Evolutionary conservation across 176 grass and related monocot genomes (phyloP), one percentile per base, ranked within the genome.

Genomic region (Tuctoria greenei): DNA sequence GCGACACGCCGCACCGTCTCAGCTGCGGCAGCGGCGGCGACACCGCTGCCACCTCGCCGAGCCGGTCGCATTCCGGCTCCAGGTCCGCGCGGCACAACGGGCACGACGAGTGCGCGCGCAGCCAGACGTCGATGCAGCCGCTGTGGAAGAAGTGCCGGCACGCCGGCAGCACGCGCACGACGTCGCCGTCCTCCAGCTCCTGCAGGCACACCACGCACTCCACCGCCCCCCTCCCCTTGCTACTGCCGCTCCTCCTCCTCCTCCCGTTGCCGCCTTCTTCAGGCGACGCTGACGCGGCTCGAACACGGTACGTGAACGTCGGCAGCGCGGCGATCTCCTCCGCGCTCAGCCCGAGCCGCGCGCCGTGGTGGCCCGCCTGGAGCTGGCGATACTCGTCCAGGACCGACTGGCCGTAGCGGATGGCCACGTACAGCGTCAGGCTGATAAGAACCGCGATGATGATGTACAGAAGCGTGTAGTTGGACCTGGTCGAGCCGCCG

Each of bases 161-260:
- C 42, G 82, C 13, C 20, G 83, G 76, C 44, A 89, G 67, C 82
- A 78, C 78, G 67, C 82, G 83, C 82, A 89, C 87, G 36, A 85
- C 78, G 65, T 89, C 87, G 77, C 83, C 87, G 77, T 85, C 82
- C 52, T 78, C 73, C 67, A 89, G 27, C 43, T 81, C 87, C 74
- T 85, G 78, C 66, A 89, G 67, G 74, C 87, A 89, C 61, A 89
- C 87, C 78, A 71, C 78, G 78, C 87, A 89, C 72, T 89, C 87
- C 71, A 72, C 81, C 5, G 21, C 37, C 12, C 4, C 71, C 54
- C 31, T 41, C 39, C 71, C 76, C 49, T 72, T 76, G 47, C 66
- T 71, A 15, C 72, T 12, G 37, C 84, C 69, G n/a, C n/a, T n/a
- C n/a, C n/a, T n/a, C n/a, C n/a, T 54, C 45, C 39, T 4, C 1